Percentiles rank a stretch among this genome's conserved stretches.
Conservation (phyloP, 768 basidiomycete species). For the Lentinula lateritia region DNA sequence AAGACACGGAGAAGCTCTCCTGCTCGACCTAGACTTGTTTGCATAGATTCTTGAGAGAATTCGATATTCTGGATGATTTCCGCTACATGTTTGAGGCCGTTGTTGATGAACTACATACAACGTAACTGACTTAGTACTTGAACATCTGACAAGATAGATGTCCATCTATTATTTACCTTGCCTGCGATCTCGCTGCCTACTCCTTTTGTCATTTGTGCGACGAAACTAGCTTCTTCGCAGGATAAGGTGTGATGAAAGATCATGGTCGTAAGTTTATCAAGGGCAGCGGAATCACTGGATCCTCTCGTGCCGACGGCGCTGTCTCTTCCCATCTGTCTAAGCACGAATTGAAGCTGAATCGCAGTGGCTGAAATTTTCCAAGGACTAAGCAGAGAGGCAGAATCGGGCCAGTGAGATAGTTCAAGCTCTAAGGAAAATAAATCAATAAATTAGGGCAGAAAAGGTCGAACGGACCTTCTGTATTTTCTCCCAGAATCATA, state of each 20-base stretch:
- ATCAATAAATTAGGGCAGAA: not conserved
- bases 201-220: constrained; percentile 76
- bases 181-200: constrained; percentile 60
- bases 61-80: constrained; percentile 41
- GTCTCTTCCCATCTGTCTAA: constrained; percentile 68
- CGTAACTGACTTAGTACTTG: not conserved
- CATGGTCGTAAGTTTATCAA: constrained; percentile 61
- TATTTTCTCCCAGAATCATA: constrained; percentile 61
- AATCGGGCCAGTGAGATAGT: constrained; percentile 52
- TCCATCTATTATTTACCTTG: constrained; percentile 40
- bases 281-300: constrained; percentile 46
- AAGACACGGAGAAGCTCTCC: constrained; percentile 69
- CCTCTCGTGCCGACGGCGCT: constrained; percentile 39
- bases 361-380: constrained; percentile 83
- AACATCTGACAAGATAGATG: not conserved
- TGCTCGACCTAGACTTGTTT: constrained; percentile 43
- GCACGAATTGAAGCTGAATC: constrained; percentile 70
- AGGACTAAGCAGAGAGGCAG: constrained; percentile 66
- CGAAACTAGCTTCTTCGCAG: constrained; percentile 75
- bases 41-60: constrained; percentile 23
- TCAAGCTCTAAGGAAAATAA: constrained; percentile 32
- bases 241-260: constrained; percentile 72
- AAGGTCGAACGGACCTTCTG: constrained; percentile 39
- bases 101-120: constrained; percentile 60
- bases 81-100: constrained; percentile 61